phyloP scores from a whole-genome alignment of 768 basidiomycete genomes.

The Botryobasidium botryosum region DNA sequence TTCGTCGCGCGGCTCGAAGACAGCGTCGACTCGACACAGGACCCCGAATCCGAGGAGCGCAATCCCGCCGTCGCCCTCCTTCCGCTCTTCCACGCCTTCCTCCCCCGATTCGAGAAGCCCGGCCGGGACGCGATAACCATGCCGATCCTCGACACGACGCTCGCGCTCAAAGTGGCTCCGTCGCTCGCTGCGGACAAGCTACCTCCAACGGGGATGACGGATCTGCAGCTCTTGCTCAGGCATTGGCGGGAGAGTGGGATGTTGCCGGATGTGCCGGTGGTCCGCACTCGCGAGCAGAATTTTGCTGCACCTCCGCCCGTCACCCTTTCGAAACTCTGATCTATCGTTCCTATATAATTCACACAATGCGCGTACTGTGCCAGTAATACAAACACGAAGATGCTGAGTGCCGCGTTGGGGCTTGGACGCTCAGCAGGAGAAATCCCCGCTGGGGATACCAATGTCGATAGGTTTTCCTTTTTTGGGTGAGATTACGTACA shows the following conservation, averaged over 20 bases:
- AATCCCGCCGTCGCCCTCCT: slow-evolving; percentile 7
- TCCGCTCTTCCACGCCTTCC: slow-evolving; percentile 6
- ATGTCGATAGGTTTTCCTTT: no score
- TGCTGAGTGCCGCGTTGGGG: no score
- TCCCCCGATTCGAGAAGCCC: background rate
- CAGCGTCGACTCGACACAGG: background rate
- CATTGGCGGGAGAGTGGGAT: slow-evolving; percentile 6
- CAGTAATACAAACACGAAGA: no score
- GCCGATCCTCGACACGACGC: slow-evolving; percentile 12
- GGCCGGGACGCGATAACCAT: slow-evolving; percentile 15
- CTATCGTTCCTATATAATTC: no score
- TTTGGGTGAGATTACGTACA: no score
- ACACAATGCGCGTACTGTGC: no score
- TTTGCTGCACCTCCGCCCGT: no score
- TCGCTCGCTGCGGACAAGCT: slow-evolving; percentile 18
- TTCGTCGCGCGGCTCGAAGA: slow-evolving; percentile 15
- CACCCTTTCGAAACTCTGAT: no score
- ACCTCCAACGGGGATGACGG: slow-evolving; percentile 1
- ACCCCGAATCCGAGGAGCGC: slow-evolving; percentile 3
- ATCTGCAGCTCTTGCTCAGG: slow-evolving; percentile 4
- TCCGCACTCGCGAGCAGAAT: no score
- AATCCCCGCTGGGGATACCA: no score
- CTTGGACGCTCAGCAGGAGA: no score
- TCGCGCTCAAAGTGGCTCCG: slow-evolving; percentile 11
- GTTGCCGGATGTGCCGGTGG: no score